Conservation (phyloP, 345 rosid genomes). For the Syzygium aromaticum region DNA sequence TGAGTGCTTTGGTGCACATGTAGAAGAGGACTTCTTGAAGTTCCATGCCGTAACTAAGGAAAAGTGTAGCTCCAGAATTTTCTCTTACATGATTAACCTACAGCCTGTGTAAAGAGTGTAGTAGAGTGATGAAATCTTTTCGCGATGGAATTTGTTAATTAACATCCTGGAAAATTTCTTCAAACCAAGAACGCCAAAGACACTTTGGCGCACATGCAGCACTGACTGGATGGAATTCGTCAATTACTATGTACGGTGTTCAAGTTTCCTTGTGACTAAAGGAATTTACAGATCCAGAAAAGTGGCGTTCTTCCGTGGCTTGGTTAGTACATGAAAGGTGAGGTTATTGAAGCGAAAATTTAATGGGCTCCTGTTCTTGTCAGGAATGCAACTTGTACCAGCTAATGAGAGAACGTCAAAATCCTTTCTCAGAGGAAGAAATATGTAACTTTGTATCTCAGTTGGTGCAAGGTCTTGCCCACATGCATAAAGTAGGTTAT, state of each 20-base stretch:
- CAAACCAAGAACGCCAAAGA: neutral
- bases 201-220: neutral
- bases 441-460: conserved; percentile 69
- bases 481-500: conserved; percentile 84
- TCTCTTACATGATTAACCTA: neutral
- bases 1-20: neutral
- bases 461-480: conserved; percentile 76
- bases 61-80: neutral
- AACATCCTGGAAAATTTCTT: neutral
- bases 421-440: conserved; percentile 69
- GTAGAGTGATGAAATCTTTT: neutral
- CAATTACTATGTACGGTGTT: neutral
- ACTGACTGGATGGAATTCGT: neutral
- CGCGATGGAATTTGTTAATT: neutral
- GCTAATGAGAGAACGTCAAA: conserved; percentile 61
- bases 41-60: neutral
- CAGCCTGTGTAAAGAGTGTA: neutral
- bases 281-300: neutral
- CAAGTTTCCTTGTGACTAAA: neutral
- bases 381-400: conserved; percentile 86
- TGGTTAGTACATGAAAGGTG: neutral
- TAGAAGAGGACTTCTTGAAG: neutral
- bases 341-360: neutral
- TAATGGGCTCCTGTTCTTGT: neutral
- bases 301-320: neutral